Evolutionary conservation across 2,329 filamentous ascomycete species (phyloP).

Genomic region (Lasiodiplodia citricola): DNA sequence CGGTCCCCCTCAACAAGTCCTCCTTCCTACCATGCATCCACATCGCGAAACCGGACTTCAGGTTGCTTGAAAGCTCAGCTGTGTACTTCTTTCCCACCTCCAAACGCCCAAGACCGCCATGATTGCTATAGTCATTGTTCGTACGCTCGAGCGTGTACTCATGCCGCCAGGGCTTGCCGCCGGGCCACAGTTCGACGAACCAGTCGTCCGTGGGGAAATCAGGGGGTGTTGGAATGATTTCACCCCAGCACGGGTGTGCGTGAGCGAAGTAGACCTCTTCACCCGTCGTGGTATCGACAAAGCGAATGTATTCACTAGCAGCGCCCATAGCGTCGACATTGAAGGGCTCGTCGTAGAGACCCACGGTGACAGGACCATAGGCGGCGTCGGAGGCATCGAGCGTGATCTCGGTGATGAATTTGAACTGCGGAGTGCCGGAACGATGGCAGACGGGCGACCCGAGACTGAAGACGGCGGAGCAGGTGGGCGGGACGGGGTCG

Average conservation of each 20-base stretch:
- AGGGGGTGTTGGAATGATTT: no score
- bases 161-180: background rate
- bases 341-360: background rate
- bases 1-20: background rate
- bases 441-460: slow-evolving; percentile 45
- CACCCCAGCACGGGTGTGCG: background rate
- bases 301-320: background rate
- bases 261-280: background rate
- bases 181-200: background rate
- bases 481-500: background rate
- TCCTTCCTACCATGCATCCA: background rate
- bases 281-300: background rate
- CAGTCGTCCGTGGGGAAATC: background rate
- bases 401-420: background rate
- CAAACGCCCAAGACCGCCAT: background rate
- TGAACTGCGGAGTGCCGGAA: background rate
- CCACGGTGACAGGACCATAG: background rate
- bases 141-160: background rate
- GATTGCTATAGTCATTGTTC: background rate
- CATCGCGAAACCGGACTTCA: background rate
- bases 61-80: background rate
- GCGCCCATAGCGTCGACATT: background rate
- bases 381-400: background rate
- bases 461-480: slow-evolving; percentile 42
- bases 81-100: background rate